Evolutionary conservation across 352 stramenopile genomes (phyloP), one percentile per base, ranked within the genome.

Genomic region (Elongisporangium prolatum): DNA sequence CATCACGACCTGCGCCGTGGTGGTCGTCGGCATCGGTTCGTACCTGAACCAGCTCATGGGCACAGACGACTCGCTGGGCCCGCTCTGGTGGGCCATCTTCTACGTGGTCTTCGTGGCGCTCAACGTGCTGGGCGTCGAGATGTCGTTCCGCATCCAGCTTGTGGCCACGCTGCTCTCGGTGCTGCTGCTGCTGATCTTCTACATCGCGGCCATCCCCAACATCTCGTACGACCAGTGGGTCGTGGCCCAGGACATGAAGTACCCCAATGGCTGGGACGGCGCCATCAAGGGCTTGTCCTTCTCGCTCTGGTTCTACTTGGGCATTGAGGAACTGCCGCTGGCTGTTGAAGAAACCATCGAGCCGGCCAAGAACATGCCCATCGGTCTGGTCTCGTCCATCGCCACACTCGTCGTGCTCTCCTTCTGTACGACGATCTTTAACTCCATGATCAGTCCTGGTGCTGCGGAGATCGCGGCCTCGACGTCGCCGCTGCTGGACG

Each of bases 281-380:
- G 68, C 75, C 17, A 54, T 86, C 6, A 69, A 86, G 51, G 80
- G 80, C 0, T 74, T 84, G 44, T 88, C 80, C 10, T 89, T 89
- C 50, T 61, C 77, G 25, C 64, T 89, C 56, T 89, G 80, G 80
- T 89, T 89, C 59, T 89, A 82, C 59, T 49, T 89, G 11, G 80
- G 77, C 7, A 89, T 89, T 38, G 77, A 88, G 52, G 77, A 89
- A 54, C 65, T 88, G 1, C 80, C 80, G 6, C 66, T 89, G 6
- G 77, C 80, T 0, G 64, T 88, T 18, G 77, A 89, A 64, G 80
- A 88, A 50, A 89, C 77, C 9, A 71, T 89, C 52, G 72, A 89
- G 28, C 77, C 80, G 17, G 62, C 68, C 25, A 74, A 72, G 21
- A 88, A 88, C 60, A 84, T 89, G 71, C 73, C 80, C 0, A 66